Conservation (phyloP, 805 yeast species). For the Ogataea naganishii region DNA sequence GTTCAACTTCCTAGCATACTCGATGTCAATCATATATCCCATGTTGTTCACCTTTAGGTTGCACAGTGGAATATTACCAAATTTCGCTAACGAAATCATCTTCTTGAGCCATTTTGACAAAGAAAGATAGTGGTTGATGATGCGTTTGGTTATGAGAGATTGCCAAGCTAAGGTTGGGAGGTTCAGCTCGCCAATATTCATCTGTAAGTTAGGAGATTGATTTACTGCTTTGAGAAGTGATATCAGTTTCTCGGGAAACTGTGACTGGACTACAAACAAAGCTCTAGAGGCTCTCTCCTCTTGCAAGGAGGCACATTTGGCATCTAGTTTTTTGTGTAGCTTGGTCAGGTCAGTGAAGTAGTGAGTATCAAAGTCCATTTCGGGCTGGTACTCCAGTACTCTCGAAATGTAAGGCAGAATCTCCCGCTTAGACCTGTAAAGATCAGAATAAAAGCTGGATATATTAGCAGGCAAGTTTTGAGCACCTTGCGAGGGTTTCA, state of each 20-base stretch:
- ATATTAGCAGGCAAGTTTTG: conserved; percentile 53
- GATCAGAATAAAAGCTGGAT: conserved; percentile 45
- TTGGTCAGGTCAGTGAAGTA: conserved; percentile 48
- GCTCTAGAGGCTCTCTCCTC: conserved; percentile 62
- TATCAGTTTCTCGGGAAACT: conserved; percentile 39
- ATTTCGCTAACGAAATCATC: conserved; percentile 55
- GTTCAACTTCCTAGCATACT: conserved; percentile 70
- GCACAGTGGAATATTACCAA: conserved; percentile 79
- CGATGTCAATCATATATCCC: conserved; percentile 74
- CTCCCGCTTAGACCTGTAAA: conserved; percentile 37
- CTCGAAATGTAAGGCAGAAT: conserved; percentile 31
- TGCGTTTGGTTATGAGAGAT: conserved; percentile 48
- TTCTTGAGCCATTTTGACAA: conserved; percentile 67
- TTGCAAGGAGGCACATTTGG: conserved; percentile 43
- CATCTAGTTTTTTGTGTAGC: conserved; percentile 50
- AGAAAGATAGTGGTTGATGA: conserved; percentile 63
- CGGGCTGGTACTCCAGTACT: conserved; percentile 43
- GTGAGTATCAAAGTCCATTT: conserved; percentile 43
- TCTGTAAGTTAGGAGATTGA: conserved; percentile 55
- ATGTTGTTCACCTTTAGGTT: conserved; percentile 72
- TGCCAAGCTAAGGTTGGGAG: conserved; percentile 84
- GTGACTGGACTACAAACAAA: conserved; percentile 67
- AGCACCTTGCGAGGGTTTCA: conserved; percentile 64
- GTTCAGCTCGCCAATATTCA: conserved; percentile 48
- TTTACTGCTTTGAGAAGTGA: conserved; percentile 36